Conservation (phyloP, 768 basidiomycete species). For the Hericium rajendrae region DNA sequence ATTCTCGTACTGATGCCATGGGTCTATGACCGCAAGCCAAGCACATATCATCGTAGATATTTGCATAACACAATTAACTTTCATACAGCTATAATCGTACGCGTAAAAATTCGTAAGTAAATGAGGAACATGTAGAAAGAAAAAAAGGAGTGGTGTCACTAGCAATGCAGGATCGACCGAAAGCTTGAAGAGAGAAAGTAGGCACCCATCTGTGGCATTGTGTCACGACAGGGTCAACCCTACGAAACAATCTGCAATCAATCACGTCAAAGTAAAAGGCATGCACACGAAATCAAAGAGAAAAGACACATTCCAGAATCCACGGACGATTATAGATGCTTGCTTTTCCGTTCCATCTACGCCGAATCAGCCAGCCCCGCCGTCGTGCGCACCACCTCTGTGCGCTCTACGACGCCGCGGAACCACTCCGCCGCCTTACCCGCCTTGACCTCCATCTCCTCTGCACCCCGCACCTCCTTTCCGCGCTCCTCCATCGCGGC, state of each 20-base stretch:
- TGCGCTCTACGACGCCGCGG: slow-evolving; percentile 39
- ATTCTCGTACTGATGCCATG: too few species aligned
- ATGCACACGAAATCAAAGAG: background rate
- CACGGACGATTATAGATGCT: background rate
- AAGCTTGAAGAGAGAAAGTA: background rate
- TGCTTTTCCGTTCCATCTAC: background rate
- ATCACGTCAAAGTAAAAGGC: background rate
- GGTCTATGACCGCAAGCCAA: too few species aligned
- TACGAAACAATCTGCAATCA: background rate
- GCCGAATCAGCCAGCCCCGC: slow-evolving; percentile 2
- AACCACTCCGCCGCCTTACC: slow-evolving; percentile 68
- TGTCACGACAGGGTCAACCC: background rate
- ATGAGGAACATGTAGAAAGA: background rate
- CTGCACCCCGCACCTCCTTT: slow-evolving; percentile 67
- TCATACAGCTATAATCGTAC: background rate
- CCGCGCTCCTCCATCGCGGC: slow-evolving; percentile 70
- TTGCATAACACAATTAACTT: background rate
- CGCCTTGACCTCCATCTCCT: slow-evolving; percentile 67
- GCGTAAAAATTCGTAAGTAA: background rate
- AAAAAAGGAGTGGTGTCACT: background rate
- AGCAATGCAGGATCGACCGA: background rate
- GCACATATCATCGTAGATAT: background rate
- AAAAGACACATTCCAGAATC: background rate
- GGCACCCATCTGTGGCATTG: background rate
- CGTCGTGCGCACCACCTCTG: slow-evolving; percentile 28